Conservation (phyloP, 1,139 yeast species). For the Yamadazyma blattariae region DNA sequence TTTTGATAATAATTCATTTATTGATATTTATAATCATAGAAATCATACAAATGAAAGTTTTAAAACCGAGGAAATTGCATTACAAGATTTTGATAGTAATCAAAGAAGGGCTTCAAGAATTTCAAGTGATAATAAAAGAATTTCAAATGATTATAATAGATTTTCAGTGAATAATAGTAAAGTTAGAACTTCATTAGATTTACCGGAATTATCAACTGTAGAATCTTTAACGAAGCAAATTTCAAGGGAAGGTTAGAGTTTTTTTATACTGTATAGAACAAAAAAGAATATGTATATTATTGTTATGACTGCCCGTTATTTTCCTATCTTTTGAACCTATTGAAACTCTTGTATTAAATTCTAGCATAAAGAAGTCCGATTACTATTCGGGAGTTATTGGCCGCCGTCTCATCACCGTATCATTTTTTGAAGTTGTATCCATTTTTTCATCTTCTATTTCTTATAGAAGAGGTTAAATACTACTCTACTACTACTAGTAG, state of each 20-base stretch:
- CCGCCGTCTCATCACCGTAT: no score
- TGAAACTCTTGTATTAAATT: no score
- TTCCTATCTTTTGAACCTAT: no score
- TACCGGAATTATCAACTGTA: slow-evolving; percentile 14
- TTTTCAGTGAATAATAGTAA: slow-evolving; percentile 7
- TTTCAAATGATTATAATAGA: slow-evolving; percentile 8
- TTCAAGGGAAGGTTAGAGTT: slow-evolving; percentile 2
- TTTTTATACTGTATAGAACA: no score
- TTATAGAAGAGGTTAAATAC: no score
- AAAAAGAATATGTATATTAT: no score
- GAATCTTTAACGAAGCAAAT: slow-evolving; percentile 8
- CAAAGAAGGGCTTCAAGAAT: slow-evolving; percentile 22
- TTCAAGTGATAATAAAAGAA: slow-evolving; percentile 23
- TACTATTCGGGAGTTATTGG: no score
- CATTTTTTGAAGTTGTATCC: no score
- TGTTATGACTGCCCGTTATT: no score
- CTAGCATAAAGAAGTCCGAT: no score
- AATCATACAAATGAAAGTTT: slow-evolving; percentile 16
- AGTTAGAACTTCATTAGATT: slow-evolving; percentile 14
- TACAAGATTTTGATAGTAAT: slow-evolving; percentile 40
- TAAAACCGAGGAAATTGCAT: slow-evolving; percentile 49
- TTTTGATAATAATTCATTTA: slow-evolving; percentile 30
- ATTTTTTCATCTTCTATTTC: no score
- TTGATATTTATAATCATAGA: slow-evolving; percentile 25
- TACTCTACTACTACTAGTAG: no score